phyloP scores from a whole-genome alignment of 2,329 filamentous ascomycete genomes.

The Fusarium tuaranense region DNA sequence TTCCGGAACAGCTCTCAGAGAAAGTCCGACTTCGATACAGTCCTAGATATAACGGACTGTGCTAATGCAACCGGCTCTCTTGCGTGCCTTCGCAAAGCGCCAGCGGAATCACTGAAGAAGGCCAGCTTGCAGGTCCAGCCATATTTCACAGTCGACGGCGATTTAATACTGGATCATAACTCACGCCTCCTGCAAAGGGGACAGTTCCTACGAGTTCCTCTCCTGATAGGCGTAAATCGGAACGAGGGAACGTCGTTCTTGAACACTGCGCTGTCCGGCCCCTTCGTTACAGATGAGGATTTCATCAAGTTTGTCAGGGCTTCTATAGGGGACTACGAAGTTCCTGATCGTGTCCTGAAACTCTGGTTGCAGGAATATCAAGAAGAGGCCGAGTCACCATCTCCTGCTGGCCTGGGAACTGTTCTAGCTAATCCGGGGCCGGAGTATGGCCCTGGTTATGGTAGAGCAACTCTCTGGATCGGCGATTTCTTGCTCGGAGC shows the following conservation, averaged over 20 bases:
- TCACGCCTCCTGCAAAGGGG: neutral
- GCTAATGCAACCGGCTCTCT: neutral
- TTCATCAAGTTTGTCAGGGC: neutral
- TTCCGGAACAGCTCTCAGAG: neutral
- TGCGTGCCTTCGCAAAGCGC: neutral
- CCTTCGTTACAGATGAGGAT: neutral
- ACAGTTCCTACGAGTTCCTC: neutral
- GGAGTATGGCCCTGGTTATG: neutral
- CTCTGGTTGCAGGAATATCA: neutral
- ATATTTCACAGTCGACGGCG: neutral
- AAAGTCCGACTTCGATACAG: neutral
- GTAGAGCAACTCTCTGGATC: neutral
- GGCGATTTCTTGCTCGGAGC: neutral
- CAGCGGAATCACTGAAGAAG: neutral
- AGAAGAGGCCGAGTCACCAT: neutral
- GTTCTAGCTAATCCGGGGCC: neutral
- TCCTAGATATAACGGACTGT: neutral
- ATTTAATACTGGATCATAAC: neutral
- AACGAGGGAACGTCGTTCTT: neutral
- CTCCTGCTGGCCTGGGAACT: neutral
- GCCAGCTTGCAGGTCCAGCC: neutral
- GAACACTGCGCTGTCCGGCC: neutral
- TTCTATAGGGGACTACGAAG: neutral
- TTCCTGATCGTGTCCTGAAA: neutral
- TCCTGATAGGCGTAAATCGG: neutral